Evolutionary conservation across 208 protist genomes (phyloP), one percentile per base, ranked within the genome.

Genomic region (Leishmania arabica): DNA sequence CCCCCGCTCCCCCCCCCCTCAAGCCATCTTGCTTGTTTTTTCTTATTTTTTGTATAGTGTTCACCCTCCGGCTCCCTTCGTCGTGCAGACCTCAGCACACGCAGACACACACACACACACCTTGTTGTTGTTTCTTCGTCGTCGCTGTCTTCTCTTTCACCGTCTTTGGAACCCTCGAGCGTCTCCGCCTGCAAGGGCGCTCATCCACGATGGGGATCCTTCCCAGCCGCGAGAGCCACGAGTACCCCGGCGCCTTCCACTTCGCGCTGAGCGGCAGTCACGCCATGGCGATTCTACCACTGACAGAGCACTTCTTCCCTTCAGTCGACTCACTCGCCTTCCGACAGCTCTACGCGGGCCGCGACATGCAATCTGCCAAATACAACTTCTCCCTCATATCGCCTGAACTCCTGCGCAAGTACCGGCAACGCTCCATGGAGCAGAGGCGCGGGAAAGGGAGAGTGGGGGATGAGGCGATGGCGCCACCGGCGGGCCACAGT

Each of bases 221-320:
- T 75, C 91, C 91, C 3, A 93, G 89, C 51, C 81, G 87, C 37
- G 89, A 92, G 77, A 86, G 75, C 56, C 84, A 88, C 40, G 91
- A 93, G 77, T 84, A 84, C 74, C 88, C 89, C 9, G 69, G 75
- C 72, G 83, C 85, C 31, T 82, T 95, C 34, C 73, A 84, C 69
- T 91, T 90, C 56, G 85, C 83, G 27, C 80, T 84, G 69, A 89
- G 86, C 56, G 91, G 88, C n/a, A 78, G 62, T 31, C 85, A 88
- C 72, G 74, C 75, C 15, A 82, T 89, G 62, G 82, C 83, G 9
- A 84, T 86, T 11, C 27, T 93, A 2, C 89, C 91, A 15, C 84
- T 93, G 45, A 95, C 88, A 17, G 78, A 75, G 24, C 87, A 93
- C 83, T 95, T 92, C 81, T 95, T 93, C 64, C 88, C 91, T 27